phyloP scores from a whole-genome alignment of 768 basidiomycete genomes.

The Naganishia kalamii region DNA sequence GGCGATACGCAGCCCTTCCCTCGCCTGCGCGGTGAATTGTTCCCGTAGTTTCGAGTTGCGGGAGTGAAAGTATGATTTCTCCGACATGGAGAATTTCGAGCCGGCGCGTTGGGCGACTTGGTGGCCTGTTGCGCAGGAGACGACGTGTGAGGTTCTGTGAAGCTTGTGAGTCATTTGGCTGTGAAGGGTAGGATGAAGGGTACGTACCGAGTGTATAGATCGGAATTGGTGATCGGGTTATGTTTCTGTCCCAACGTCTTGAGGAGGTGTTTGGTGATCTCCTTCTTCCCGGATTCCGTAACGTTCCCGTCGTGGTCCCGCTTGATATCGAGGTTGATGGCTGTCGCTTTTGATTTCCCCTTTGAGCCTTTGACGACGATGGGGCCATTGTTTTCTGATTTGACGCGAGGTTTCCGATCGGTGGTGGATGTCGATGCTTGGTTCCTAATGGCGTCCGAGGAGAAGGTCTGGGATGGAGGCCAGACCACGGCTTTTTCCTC shows the following conservation, averaged over 20 bases:
- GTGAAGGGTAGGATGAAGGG: background rate
- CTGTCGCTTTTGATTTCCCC: background rate
- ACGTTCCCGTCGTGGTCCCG: slow-evolving; percentile 16
- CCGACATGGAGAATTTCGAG: slow-evolving; percentile 21
- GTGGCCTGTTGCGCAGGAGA: slow-evolving; percentile 24
- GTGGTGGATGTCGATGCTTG: background rate
- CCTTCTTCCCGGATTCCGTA: slow-evolving; percentile 8
- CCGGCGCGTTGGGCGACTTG: slow-evolving; percentile 24
- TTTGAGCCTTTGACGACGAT: background rate
- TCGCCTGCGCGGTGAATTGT: slow-evolving; percentile 19
- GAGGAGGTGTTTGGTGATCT: slow-evolving; percentile 17
- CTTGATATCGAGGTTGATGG: background rate
- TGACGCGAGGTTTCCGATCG: background rate
- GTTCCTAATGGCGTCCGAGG: slow-evolving; percentile 2
- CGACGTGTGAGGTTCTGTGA: slow-evolving; percentile 22
- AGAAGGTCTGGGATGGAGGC: slow-evolving; percentile 11
- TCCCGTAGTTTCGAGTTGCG: slow-evolving; percentile 19
- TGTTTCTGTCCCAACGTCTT: slow-evolving; percentile 8
- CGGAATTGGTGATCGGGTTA: slow-evolving; percentile 24
- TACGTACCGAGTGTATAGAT: slow-evolving; percentile 22
- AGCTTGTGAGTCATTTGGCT: background rate
- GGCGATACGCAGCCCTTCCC: background rate
- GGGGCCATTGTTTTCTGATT: background rate
- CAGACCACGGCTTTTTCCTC: background rate
- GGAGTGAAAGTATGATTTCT: slow-evolving; percentile 4